These are phyloP conservation scores for Porcisia deanei DNA, from an alignment of 208 protist genomes.

Conservation along the genomic window DNA sequence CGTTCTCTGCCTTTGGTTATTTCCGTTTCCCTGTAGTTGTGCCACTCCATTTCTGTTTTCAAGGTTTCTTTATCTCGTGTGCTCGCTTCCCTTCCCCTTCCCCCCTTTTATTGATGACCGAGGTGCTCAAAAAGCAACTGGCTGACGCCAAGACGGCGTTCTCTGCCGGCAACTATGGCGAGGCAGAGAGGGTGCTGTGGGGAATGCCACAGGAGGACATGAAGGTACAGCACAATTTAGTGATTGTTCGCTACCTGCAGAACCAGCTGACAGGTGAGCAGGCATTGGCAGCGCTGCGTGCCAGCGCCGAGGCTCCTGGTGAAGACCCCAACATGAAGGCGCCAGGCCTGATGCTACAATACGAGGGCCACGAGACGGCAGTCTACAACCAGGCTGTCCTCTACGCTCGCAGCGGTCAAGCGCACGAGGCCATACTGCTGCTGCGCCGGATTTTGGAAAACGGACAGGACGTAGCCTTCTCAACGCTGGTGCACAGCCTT, in stretches of 20 bases:
- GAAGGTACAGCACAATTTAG: conserved; percentile 85
- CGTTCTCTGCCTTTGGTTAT: too few species aligned
- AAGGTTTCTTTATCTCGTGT: not conserved
- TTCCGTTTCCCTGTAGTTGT: too few species aligned
- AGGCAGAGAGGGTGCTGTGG: conserved; percentile 64
- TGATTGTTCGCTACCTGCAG: conserved; percentile 65
- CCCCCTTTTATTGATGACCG: conserved; percentile 14
- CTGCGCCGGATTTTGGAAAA: conserved; percentile 77
- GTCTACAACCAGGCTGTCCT: conserved; percentile 80
- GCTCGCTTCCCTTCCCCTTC: not conserved
- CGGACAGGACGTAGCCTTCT: conserved; percentile 45
- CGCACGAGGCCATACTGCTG: conserved; percentile 60
- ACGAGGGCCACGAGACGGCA: conserved; percentile 83
- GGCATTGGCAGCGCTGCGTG: conserved; percentile 40
- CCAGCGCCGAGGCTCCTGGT: conserved; percentile 24
- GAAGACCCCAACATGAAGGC: conserved; percentile 34
- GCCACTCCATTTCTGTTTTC: too few species aligned
- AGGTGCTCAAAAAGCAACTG: conserved; percentile 34
- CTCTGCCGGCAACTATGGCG: conserved; percentile 63
- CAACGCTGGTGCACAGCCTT: conserved; percentile 54
- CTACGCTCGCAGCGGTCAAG: conserved; percentile 61
- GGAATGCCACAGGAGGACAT: conserved; percentile 70
- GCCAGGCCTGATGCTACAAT: conserved; percentile 48
- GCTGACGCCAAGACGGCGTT: conserved; percentile 70
- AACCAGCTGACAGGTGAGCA: conserved; percentile 56